Conservation (phyloP, 305 asterid genomes). For the Rubia balearica region DNA sequence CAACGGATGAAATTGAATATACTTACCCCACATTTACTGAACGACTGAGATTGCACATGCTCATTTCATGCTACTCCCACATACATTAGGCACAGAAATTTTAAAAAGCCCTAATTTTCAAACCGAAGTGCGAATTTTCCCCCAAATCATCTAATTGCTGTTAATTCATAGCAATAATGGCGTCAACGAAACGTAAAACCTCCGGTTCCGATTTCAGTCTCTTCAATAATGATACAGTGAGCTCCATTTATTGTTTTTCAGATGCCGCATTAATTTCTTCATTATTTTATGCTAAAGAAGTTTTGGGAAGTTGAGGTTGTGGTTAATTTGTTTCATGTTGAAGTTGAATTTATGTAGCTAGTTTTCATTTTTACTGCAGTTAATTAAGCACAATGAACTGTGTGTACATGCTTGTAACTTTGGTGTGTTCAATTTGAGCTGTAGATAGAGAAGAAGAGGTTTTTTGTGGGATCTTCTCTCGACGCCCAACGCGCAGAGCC, state of each 20-base stretch:
- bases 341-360: not conserved
- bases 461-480: slow-evolving; percentile 39
- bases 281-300: not conserved
- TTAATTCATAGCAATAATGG: slow-evolving; percentile 33
- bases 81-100: not conserved
- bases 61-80: not conserved
- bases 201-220: slow-evolving; percentile 46
- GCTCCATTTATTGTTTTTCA: not conserved
- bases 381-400: not conserved
- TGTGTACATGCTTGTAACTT: not conserved
- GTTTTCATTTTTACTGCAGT: not conserved
- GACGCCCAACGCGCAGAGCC: slow-evolving; percentile 49
- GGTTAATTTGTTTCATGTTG: not conserved
- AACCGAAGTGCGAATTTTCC: slow-evolving; percentile 4
- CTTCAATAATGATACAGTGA: slow-evolving; percentile 54
- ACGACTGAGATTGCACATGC: slow-evolving; percentile 21
- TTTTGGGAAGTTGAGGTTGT: not conserved
- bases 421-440: slow-evolving; percentile 4
- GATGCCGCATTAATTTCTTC: not conserved
- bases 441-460: slow-evolving; percentile 66
- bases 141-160: slow-evolving; percentile 5
- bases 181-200: slow-evolving; percentile 76
- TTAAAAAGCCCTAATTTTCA: slow-evolving; percentile 29
- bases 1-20: slow-evolving; percentile 20
- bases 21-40: slow-evolving; percentile 16